Evolutionary conservation across 352 stramenopile genomes (phyloP), one percentile per base, ranked within the genome.

Genomic region (Phytophthora vignae): DNA sequence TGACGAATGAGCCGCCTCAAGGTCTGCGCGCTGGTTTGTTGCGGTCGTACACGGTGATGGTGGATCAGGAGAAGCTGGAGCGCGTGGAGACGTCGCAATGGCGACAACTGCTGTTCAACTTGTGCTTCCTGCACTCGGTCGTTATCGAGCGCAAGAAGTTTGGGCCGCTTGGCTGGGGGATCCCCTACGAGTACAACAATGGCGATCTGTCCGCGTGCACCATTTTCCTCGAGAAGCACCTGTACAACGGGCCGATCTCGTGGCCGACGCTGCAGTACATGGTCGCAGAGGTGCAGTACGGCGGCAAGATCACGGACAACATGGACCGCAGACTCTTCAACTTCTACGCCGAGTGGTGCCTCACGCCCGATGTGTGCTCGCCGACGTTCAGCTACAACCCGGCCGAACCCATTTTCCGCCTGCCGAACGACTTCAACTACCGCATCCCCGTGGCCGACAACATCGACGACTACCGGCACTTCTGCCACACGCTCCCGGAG

Each of bases 111-210:
- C 78, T 99, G 17, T 99, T 99, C 67, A 94, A 96, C 36, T 79
- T 99, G 44, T 99, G 96, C 73, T 99, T 99, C 73, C 77, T 99
- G 62, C 98, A 99, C 83, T 99, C 95, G 66, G 86, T 99, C 48
- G 96, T 99, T 36, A 98, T 99, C 63, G 98, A 99, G 79, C 96
- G 98, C 54, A 97, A 98, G 61, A 99, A 99, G 80, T 99, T 99
- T 75, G 97, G 98, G 0, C 92, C 98, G 4, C 84, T 99, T 6
- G 98, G 98, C 17, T 99, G 98, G 98, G 97, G 95, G 33, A 99
- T 99, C 54, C 97, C 97, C 22, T 99, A 99, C 85, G 97, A 99
- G 77, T 99, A 99, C 86, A 99, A 99, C 84, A 99, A 98, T 61
- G 97, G 97, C 38, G 98, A 99, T 60, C 80, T 99, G 33, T 98